These are phyloP conservation scores for Primulina eburnea DNA, from an alignment of 257 asterid species.

Conservation along the genomic window DNA sequence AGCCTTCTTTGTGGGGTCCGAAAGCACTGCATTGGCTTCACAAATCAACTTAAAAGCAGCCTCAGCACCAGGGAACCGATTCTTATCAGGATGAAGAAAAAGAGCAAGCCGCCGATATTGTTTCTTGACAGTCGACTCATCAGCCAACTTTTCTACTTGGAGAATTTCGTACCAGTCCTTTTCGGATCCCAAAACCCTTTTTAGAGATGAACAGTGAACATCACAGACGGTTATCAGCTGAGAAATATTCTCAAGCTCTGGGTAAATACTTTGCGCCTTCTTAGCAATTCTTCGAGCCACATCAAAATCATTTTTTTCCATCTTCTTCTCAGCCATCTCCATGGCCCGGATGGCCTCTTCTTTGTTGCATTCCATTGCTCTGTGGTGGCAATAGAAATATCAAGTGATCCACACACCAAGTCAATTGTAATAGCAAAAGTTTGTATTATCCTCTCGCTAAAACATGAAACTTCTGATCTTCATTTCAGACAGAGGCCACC, in stretches of 20 bases:
- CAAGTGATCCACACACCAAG: neutral
- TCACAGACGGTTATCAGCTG: conserved; percentile 68
- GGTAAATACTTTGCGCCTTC: conserved; percentile 67
- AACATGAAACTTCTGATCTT: neutral
- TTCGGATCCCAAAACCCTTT: conserved; percentile 44
- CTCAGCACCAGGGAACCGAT: conserved; percentile 84
- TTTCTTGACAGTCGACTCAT: conserved; percentile 57
- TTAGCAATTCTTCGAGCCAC: conserved; percentile 57
- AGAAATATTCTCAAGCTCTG: conserved; percentile 67
- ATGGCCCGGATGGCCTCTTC: conserved; percentile 75
- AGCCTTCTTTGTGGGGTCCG: conserved; percentile 55
- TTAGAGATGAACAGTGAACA: conserved; percentile 71
- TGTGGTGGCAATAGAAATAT: neutral
- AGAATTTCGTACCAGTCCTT: conserved; percentile 81
- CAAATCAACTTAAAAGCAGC: conserved; percentile 82
- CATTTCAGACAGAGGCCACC: neutral
- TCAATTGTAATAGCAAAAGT: neutral
- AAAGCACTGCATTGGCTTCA: conserved; percentile 70
- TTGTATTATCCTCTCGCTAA: neutral
- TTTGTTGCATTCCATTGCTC: conserved; percentile 78
- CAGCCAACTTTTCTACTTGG: conserved; percentile 56
- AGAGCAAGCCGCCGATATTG: conserved; percentile 81
- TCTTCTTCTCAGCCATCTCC: conserved; percentile 64
- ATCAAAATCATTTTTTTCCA: conserved; percentile 59
- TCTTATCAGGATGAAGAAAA: conserved; percentile 83